Percentiles rank a stretch among this genome's conserved stretches.
These are phyloP conservation scores for Rhizomucor pusillus DNA, from an alignment of 371 early-diverging fungal genomes.

Conservation along the genomic window DNA sequence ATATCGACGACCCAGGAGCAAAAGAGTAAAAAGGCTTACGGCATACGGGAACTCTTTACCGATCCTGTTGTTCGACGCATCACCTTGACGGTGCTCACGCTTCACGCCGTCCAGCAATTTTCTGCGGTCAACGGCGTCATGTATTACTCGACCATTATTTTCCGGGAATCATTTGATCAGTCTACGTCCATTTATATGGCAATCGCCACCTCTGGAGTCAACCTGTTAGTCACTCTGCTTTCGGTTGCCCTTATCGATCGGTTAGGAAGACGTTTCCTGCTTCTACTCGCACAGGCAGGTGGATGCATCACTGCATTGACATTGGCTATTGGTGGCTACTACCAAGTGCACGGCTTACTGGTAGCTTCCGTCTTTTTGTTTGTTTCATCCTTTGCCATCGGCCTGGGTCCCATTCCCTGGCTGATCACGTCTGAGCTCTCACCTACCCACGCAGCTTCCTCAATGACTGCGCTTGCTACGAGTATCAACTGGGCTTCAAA, in stretches of 20 bases:
- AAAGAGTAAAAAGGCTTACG: conserved; percentile 10
- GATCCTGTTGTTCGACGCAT: conserved; percentile 56
- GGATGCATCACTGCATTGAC: conserved; percentile 53
- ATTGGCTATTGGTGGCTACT: conserved; percentile 55
- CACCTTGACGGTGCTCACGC: conserved; percentile 38
- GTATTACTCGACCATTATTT: conserved; percentile 75
- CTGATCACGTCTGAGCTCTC: conserved; percentile 70
- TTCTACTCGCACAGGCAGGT: conserved; percentile 63
- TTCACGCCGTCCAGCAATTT: conserved; percentile 71
- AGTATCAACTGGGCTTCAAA: conserved; percentile 59
- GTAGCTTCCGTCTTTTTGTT: conserved; percentile 72
- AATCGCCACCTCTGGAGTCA: conserved; percentile 56
- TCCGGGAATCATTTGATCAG: conserved; percentile 42
- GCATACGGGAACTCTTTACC: conserved; percentile 30
- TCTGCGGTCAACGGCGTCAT: conserved; percentile 86
- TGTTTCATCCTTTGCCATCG: conserved; percentile 81
- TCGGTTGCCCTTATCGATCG: conserved; percentile 66
- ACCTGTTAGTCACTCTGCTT: conserved; percentile 53
- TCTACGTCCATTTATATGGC: conserved; percentile 61
- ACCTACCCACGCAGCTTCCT: conserved; percentile 63
- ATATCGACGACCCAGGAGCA: background rate
- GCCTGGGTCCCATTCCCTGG: conserved; percentile 85
- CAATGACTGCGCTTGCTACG: conserved; percentile 51
- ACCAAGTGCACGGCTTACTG: conserved; percentile 46
- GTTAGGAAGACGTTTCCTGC: conserved; percentile 70